A percentile compares a stretch with the other conserved stretches of the same genome.
Evolutionary conservation across 2,329 filamentous ascomycete genomes (phyloP).

Genomic region (Trematosphaeria pertusa): DNA sequence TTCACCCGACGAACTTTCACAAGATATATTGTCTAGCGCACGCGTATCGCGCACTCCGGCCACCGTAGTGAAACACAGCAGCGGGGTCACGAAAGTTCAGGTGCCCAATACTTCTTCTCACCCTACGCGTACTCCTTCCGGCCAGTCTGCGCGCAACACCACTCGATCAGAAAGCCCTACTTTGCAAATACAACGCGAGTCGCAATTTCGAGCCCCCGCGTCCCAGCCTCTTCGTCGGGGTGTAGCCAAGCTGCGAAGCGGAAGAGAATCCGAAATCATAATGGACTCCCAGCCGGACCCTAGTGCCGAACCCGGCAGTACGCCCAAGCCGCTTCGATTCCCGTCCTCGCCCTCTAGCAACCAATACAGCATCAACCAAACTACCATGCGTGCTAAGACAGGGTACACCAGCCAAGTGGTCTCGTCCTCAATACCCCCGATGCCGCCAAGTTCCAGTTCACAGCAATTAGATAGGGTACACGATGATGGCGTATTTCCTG

Average conservation of each 20-base stretch:
- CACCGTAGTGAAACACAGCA: conserved; percentile 2
- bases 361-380: conserved; percentile 46
- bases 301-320: conserved; percentile 30
- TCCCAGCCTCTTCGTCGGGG: conserved; percentile 25
- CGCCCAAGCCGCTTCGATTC: conserved; percentile 37
- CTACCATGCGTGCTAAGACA: conserved; percentile 37
- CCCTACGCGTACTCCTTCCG: conserved; percentile 34
- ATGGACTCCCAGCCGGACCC: conserved; percentile 55
- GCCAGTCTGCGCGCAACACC: conserved; percentile 21
- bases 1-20: conserved; percentile 43
- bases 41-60: conserved; percentile 5
- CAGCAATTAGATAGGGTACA: conserved; percentile 7
- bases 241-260: conserved; percentile 27
- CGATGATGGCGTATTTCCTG: conserved; percentile 17
- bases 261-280: conserved; percentile 49
- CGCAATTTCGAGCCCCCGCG: conserved; percentile 22
- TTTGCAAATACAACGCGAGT: conserved; percentile 29
- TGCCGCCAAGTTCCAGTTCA: conserved; percentile 34
- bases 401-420: conserved; percentile 40
- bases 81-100: conserved; percentile 30
- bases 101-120: conserved; percentile 49
- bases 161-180: conserved; percentile 26
- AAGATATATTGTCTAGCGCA: conserved; percentile 23
- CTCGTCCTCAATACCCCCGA: conserved; percentile 39
- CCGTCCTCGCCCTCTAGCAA: conserved; percentile 47